Conservation (phyloP, 2,329 filamentous ascomycete genomes). For the Aspergillus costaricaensis region DNA sequence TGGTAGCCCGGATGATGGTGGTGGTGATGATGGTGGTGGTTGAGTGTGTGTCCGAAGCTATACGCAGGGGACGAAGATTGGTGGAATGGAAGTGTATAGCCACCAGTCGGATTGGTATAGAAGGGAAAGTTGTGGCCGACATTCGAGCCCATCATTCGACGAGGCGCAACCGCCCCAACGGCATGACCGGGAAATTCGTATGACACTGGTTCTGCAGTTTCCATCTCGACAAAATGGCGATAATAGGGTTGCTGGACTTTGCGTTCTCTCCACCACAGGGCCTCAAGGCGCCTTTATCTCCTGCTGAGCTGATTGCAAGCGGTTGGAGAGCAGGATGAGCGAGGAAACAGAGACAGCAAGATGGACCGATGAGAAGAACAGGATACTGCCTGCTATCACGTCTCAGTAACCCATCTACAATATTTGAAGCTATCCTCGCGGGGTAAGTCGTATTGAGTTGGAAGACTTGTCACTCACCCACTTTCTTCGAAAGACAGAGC, state of each 20-base stretch:
- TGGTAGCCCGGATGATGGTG: conserved; percentile 33
- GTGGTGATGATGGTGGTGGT: conserved; percentile 29
- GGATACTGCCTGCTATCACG: not conserved
- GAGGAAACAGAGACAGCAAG: not conserved
- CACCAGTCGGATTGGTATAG: conserved; percentile 38
- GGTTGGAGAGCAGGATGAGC: not conserved
- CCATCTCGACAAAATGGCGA: conserved; percentile 31
- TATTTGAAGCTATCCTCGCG: not conserved
- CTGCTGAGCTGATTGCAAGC: not conserved
- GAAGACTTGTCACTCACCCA: not conserved
- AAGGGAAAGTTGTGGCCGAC: conserved; percentile 38
- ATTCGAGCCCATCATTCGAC: conserved; percentile 41
- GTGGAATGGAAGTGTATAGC: conserved; percentile 42
- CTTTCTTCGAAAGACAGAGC: not conserved
- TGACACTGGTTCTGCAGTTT: conserved; percentile 43
- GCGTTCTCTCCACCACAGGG: not conserved
- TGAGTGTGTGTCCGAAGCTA: conserved; percentile 37
- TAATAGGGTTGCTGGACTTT: not conserved
- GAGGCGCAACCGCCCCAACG: conserved; percentile 38
- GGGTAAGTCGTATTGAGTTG: not conserved
- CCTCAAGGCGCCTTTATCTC: not conserved
- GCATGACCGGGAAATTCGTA: conserved; percentile 44
- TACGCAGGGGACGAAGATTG: conserved; percentile 33
- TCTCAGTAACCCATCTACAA: not conserved
- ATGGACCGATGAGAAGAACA: not conserved